Evolutionary conservation across 2,329 filamentous ascomycete species (phyloP).

Genomic region (Sporothrix pallida): DNA sequence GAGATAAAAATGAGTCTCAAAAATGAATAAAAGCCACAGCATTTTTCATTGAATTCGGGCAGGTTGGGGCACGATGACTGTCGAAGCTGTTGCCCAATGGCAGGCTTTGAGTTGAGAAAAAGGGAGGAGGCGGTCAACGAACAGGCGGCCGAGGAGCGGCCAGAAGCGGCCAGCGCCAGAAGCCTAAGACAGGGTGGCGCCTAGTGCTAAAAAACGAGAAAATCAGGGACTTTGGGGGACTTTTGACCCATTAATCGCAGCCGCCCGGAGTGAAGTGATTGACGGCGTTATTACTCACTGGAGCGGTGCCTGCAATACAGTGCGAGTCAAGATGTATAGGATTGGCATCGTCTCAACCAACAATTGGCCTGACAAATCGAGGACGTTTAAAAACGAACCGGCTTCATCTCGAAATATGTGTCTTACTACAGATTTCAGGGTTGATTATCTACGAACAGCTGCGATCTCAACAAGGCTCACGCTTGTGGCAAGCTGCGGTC

Average conservation of each 20-base stretch:
- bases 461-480: too few species aligned
- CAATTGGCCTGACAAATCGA: conserved; percentile 6
- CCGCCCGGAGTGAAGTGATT: background rate
- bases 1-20: background rate
- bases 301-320: conserved; percentile 6
- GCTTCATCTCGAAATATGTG: too few species aligned
- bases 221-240: conserved; percentile 1
- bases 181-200: background rate
- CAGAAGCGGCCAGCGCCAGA: conserved; percentile 21
- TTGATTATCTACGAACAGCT: too few species aligned
- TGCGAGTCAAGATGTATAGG: background rate
- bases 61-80: too few species aligned
- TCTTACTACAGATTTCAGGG: too few species aligned
- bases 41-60: conserved; percentile 1
- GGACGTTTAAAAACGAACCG: background rate
- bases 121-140: conserved; percentile 14
- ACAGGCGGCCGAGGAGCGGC: conserved; percentile 5
- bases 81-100: background rate
- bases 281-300: background rate
- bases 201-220: conserved; percentile 1
- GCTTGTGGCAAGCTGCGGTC: background rate
- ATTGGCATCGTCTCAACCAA: too few species aligned
- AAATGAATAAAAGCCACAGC: conserved; percentile 11
- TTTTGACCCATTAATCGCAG: background rate
- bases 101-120: background rate